These are phyloP conservation scores for Silene latifolia DNA, from an alignment of 148 eudicot species.

Conservation along the genomic window DNA sequence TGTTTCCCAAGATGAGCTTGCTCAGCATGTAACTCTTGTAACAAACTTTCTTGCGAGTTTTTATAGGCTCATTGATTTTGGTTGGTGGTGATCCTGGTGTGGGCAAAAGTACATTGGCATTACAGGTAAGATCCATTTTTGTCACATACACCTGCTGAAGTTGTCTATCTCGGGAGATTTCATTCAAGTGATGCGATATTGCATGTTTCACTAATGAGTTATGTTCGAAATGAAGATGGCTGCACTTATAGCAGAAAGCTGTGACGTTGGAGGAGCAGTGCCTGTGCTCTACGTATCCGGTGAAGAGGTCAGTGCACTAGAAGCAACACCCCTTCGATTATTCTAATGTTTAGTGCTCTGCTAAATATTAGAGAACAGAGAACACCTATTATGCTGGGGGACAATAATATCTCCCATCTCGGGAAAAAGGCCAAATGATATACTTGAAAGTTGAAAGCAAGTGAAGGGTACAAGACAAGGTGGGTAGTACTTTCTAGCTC, in stretches of 20 bases:
- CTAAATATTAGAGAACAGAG: not conserved
- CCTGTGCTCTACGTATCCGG: constrained; percentile 92
- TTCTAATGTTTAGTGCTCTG: not conserved
- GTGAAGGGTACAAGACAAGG: not conserved
- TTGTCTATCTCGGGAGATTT: not conserved
- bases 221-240: constrained; percentile 62
- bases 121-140: constrained; percentile 55
- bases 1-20: not conserved
- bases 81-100: constrained; percentile 99
- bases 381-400: not conserved
- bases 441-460: not conserved
- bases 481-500: not conserved
- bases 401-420: not conserved
- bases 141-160: not conserved
- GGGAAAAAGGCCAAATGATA: not conserved
- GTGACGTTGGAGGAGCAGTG: constrained; percentile 38
- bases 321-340: not conserved
- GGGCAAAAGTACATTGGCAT: constrained; percentile 88
- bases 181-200: not conserved
- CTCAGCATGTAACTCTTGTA: constrained; percentile 6
- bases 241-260: constrained; percentile 76
- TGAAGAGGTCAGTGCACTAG: constrained; percentile 72
- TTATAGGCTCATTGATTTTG: constrained; percentile 76
- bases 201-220: constrained; percentile 17
- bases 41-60: constrained; percentile 3